Percentiles rank a stretch among this genome's conserved stretches.
Conservation (phyloP, 176 grass and related monocot species). For the Tillandsia leiboldiana region DNA sequence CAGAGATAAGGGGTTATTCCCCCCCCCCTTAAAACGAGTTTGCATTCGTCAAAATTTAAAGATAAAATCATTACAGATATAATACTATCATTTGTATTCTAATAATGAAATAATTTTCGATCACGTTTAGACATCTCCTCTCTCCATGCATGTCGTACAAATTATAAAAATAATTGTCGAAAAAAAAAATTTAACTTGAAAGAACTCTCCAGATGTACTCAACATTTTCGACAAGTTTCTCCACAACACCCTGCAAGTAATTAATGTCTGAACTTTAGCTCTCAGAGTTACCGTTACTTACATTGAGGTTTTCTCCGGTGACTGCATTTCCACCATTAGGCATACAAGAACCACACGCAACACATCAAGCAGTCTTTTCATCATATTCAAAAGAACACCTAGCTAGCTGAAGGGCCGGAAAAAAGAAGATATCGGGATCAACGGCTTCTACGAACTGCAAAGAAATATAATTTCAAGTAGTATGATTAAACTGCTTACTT, state of each 20-base stretch:
- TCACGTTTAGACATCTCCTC: not conserved
- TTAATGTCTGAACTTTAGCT: conserved; percentile 78
- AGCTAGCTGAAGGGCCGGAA: conserved; percentile 53
- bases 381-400: conserved; percentile 90
- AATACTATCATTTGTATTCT: too few relatives aligned
- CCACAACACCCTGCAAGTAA: conserved; percentile 85
- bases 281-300: conserved; percentile 76
- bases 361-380: conserved; percentile 88
- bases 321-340: conserved; percentile 44
- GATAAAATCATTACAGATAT: too few relatives aligned
- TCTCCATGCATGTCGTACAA: too few relatives aligned
- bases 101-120: too few relatives aligned
- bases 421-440: not conserved
- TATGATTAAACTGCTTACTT: conserved; percentile 43
- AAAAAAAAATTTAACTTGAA: too few relatives aligned
- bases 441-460: not conserved
- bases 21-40: too few relatives aligned
- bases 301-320: conserved; percentile 68
- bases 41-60: too few relatives aligned
- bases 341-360: conserved; percentile 87
- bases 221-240: conserved; percentile 89
- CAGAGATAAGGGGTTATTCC: too few relatives aligned
- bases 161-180: too few relatives aligned
- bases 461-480: conserved; percentile 7
- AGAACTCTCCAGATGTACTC: conserved; percentile 18